Percentiles rank a stretch among this genome's conserved stretches.
These are phyloP conservation scores for Phylloporus rhodoxanthus DNA, from an alignment of 768 basidiomycete genomes.

Conservation along the genomic window DNA sequence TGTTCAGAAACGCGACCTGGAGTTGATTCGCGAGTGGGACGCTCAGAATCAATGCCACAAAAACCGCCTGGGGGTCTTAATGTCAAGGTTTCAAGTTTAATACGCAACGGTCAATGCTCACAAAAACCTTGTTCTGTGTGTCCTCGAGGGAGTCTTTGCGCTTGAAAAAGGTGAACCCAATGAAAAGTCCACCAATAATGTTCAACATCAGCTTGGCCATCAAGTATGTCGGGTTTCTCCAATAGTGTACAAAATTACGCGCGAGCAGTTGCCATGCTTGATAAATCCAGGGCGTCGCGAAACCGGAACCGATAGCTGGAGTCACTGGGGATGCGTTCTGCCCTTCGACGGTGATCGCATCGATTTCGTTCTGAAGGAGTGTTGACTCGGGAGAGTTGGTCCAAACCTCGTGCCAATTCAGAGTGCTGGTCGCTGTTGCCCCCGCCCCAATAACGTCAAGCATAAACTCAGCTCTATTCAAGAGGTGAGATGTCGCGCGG, in stretches of 20 bases:
- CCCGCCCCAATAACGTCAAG: conserved; percentile 76
- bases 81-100: not conserved
- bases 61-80: conserved; percentile 39
- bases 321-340: conserved; percentile 34
- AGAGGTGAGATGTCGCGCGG: not conserved
- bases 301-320: conserved; percentile 37
- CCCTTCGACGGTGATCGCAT: conserved; percentile 46
- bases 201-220: conserved; percentile 54
- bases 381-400: conserved; percentile 41
- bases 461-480: conserved; percentile 51
- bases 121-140: conserved; percentile 62
- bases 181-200: conserved; percentile 48
- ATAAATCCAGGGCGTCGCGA: conserved; percentile 48
- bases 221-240: conserved; percentile 55
- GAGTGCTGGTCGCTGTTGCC: conserved; percentile 47
- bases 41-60: conserved; percentile 46
- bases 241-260: conserved; percentile 44
- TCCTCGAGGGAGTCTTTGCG: conserved; percentile 49
- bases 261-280: conserved; percentile 41
- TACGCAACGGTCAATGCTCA: conserved; percentile 24
- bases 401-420: conserved; percentile 66
- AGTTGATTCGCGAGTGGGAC: conserved; percentile 58
- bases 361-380: conserved; percentile 36
- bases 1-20: conserved; percentile 52
- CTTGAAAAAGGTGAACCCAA: conserved; percentile 59